phyloP scores from a whole-genome alignment of 2,329 filamentous ascomycete genomes.

The Magnaporthiopsis incrustans region DNA sequence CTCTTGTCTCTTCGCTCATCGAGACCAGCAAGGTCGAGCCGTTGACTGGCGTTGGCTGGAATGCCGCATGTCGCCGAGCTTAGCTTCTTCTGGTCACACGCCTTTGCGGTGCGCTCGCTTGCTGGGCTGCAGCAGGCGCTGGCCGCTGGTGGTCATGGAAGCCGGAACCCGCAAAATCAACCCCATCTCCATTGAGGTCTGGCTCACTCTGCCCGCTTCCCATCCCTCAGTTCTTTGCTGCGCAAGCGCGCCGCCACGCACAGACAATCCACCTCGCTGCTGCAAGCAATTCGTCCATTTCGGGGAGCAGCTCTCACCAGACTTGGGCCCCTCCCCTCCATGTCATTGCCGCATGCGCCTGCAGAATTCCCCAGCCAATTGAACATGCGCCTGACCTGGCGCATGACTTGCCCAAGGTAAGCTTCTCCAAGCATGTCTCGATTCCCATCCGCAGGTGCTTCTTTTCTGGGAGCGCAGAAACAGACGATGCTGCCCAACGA shows the following conservation, averaged over 20 bases:
- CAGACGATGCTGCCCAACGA: neutral
- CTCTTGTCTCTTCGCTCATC: neutral
- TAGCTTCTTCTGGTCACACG: neutral
- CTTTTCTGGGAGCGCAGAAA: neutral
- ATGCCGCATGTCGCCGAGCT: neutral
- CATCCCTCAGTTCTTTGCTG: neutral
- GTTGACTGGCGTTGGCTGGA: neutral
- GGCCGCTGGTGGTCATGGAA: too few relatives aligned
- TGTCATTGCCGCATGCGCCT: neutral
- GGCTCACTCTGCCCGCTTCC: neutral
- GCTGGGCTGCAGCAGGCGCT: neutral
- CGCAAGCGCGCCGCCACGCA: neutral
- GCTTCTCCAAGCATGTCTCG: neutral
- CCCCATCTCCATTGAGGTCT: neutral
- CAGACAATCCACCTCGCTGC: neutral
- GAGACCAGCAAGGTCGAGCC: neutral
- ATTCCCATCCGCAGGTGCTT: neutral
- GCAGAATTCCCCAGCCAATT: neutral
- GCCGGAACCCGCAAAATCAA: neutral
- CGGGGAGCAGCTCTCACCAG: neutral
- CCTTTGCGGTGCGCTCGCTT: neutral
- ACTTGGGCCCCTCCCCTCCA: neutral
- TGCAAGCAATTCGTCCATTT: neutral
- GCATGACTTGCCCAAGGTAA: neutral
- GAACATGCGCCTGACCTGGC: neutral